Base-by-base conservation (phyloP, 1,139 yeast genomes). In the Hyphopichia khmerensis region DNA sequence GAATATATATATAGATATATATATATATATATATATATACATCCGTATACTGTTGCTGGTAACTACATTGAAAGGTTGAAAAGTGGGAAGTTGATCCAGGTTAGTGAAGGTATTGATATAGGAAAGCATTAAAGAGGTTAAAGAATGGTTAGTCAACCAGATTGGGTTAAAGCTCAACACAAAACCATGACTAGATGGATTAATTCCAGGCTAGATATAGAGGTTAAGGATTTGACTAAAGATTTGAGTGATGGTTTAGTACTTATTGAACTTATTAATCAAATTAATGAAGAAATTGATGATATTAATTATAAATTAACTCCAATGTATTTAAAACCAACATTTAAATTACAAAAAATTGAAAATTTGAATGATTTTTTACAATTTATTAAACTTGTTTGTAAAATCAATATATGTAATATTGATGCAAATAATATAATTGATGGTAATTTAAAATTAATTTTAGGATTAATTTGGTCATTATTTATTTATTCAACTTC, bases 371-470 rank as follows among this genome's bases (percentile, higher is more conserved):
- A 76, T 48, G 78, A 75, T 42, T 75, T 80, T 13, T 65, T 84
- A 43, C 77, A 79, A 43, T 82, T 75, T 53, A 67, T 82, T 44
- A 71, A 76, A 43, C 70, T 77, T 36, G 69, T 78, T 27, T 73
- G 79, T 40, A 60, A 68, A 18, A 66, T 84, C 35, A 79, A 78
- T 47, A 66, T 79, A 30, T 69, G 76, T 50, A 77, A 78, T 51
- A 79, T 84, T 38, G 83, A 86, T 21, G 80, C 88, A n/a, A 87
- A 82, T 41, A 85, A 82, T 58, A 75, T 84, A 18, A 72, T 77
- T 19, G 87, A 82, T 39, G 86, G 87, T 1, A 79, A 84, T 53
- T 59, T 72, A 40, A 84, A 84, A 55, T 62, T 82, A 37, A 77
- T 80, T n/a, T 60, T 84, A 48, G 89, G 89, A 1, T 64, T 84